Percentiles rank a stretch among this genome's conserved stretches.
Conservation (phyloP, 495 filamentous ascomycete species). For the Lasiosphaeria hispida region DNA sequence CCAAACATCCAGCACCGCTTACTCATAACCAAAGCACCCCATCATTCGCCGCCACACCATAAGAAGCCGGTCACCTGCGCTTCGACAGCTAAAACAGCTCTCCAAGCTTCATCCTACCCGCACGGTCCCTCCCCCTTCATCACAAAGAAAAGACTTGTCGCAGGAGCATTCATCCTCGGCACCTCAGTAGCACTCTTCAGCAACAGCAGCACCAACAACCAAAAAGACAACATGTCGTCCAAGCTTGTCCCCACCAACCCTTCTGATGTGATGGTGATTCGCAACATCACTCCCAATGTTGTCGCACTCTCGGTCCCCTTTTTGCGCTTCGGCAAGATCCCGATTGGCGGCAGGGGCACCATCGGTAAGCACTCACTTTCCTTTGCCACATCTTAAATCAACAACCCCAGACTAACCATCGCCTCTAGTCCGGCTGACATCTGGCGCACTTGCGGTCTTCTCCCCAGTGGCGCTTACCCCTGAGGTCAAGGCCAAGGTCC, state of each 20-base stretch:
- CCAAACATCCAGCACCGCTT: not conserved
- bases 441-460: slow-evolving; percentile 82
- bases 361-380: slow-evolving; percentile 55
- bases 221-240: slow-evolving; percentile 36
- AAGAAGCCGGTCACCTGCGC: not conserved
- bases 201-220: not conserved
- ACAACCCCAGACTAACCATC: slow-evolving; percentile 49
- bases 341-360: slow-evolving; percentile 84
- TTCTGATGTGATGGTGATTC: slow-evolving; percentile 80
- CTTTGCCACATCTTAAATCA: not conserved
- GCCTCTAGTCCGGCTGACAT: slow-evolving; percentile 65
- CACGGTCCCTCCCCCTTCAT: no score
- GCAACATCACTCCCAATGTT: slow-evolving; percentile 74
- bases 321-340: slow-evolving; percentile 71
- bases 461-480: slow-evolving; percentile 81
- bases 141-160: not conserved
- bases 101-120: no score
- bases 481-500: slow-evolving; percentile 66
- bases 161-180: not conserved
- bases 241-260: slow-evolving; percentile 59
- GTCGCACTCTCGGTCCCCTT: slow-evolving; percentile 84
- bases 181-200: slow-evolving; percentile 6
- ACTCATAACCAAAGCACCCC: not conserved
- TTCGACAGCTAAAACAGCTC: no score
- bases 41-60: not conserved